These are phyloP conservation scores for Poa annua DNA, from an alignment of 176 grass and related monocot species.

Conservation along the genomic window DNA sequence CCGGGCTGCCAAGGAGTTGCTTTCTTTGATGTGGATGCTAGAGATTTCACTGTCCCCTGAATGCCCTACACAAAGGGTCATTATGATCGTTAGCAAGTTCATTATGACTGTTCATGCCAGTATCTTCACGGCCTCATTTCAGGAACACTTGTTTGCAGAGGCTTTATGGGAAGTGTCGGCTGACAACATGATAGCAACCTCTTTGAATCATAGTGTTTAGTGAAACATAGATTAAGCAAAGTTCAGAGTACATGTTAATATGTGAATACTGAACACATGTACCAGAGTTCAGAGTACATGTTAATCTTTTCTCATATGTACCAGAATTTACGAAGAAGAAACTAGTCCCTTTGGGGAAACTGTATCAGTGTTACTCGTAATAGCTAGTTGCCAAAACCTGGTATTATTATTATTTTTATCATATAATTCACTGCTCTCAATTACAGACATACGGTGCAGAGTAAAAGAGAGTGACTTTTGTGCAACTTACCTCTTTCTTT, in stretches of 20 bases:
- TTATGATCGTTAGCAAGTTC: neutral
- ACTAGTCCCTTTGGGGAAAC: neutral
- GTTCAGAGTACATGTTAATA: neutral
- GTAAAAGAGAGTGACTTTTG: neutral
- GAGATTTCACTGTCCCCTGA: conserved; percentile 49
- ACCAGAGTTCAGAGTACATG: neutral
- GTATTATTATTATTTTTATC: neutral
- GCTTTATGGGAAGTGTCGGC: neutral
- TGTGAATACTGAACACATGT: neutral
- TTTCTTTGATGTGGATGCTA: conserved; percentile 47
- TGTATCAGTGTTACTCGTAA: conserved; percentile 3
- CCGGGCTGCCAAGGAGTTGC: conserved; percentile 37
- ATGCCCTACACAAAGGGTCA: conserved; percentile 53
- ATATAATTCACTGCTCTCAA: neutral
- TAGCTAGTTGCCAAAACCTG: neutral
- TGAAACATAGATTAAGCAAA: conserved; percentile 13
- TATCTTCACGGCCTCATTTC: conserved; percentile 22
- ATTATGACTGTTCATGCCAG: conserved; percentile 27
- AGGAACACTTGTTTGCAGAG: conserved; percentile 17
- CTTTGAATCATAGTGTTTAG: conserved; percentile 15
- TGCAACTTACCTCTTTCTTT: conserved; percentile 59
- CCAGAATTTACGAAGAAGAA: conserved; percentile 2
- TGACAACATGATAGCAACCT: conserved; percentile 26
- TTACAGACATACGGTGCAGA: neutral
- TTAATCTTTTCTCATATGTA: neutral